A percentile compares a stretch with the other conserved stretches of the same genome.
These are phyloP conservation scores for Mycena capillaripes DNA, from an alignment of 768 basidiomycete genomes.

Conservation along the genomic window DNA sequence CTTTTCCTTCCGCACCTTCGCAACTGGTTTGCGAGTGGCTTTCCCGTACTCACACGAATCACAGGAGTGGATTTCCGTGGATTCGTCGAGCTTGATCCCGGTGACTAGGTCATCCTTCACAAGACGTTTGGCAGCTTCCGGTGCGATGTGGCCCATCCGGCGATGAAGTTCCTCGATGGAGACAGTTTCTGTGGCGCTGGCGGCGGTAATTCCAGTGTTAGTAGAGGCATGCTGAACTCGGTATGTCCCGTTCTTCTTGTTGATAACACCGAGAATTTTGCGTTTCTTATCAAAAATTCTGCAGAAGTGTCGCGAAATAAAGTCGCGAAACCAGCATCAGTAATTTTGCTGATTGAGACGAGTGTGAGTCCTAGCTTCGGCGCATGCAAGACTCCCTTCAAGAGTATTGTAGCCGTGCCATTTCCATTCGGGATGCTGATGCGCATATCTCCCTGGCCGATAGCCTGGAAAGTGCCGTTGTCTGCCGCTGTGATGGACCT, in stretches of 20 bases:
- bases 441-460: too few species aligned
- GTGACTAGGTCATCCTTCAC: conserved; percentile 43
- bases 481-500: too few species aligned
- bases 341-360: too few species aligned
- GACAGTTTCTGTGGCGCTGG: too few species aligned
- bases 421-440: too few species aligned
- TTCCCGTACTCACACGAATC: conserved; percentile 47
- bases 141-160: conserved; percentile 44
- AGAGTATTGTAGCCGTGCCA: background rate
- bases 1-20: conserved; percentile 40
- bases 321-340: background rate
- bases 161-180: too few species aligned
- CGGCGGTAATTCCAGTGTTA: too few species aligned
- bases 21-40: conserved; percentile 25
- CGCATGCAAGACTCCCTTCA: conserved; percentile 6
- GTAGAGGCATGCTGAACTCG: too few species aligned
- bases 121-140: conserved; percentile 38
- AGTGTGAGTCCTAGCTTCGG: conserved; percentile 46
- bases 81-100: conserved; percentile 43
- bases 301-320: background rate
- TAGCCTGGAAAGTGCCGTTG: too few species aligned
- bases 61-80: conserved; percentile 42
- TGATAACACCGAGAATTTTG: too few species aligned
- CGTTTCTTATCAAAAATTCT: background rate
- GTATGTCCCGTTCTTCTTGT: too few species aligned